Evolutionary conservation across 2,329 filamentous ascomycete genomes (phyloP).

Genomic region (Diaporthe ilicicola): DNA sequence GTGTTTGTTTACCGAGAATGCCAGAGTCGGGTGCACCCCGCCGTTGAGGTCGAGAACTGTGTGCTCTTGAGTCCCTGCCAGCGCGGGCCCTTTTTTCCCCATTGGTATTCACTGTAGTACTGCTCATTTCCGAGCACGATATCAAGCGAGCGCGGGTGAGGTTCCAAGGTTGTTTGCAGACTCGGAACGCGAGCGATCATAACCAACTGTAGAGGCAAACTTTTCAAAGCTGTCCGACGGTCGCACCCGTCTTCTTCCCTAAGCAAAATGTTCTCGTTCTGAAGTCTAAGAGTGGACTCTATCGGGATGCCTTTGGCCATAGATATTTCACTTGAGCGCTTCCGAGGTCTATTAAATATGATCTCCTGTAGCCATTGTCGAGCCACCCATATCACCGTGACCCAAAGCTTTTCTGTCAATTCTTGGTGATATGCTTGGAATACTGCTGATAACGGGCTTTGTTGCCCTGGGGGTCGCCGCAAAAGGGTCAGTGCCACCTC

Average conservation of each 20-base stretch:
- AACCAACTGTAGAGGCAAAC: neutral
- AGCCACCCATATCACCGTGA: neutral
- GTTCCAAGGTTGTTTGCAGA: neutral
- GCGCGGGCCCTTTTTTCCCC: neutral
- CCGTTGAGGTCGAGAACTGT: neutral
- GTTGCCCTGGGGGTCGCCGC: neutral
- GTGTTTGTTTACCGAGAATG: neutral
- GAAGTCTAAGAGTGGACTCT: too few species aligned
- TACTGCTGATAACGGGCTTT: neutral
- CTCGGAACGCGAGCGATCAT: neutral
- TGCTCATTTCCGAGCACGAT: too few species aligned
- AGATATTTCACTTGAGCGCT: neutral
- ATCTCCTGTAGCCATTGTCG: neutral
- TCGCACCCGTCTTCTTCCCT: too few species aligned
- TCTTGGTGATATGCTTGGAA: neutral
- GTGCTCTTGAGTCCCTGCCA: neutral
- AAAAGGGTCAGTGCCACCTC: neutral
- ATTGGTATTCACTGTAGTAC: too few species aligned
- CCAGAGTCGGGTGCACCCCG: neutral
- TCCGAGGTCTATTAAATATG: neutral
- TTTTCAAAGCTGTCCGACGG: neutral
- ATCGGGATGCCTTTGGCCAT: neutral
- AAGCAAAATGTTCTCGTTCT: too few species aligned
- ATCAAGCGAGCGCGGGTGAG: neutral
- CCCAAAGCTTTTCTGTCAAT: neutral